phyloP scores from a whole-genome alignment of 2,329 filamentous ascomycete genomes.

The Fusarium veterinarium region DNA sequence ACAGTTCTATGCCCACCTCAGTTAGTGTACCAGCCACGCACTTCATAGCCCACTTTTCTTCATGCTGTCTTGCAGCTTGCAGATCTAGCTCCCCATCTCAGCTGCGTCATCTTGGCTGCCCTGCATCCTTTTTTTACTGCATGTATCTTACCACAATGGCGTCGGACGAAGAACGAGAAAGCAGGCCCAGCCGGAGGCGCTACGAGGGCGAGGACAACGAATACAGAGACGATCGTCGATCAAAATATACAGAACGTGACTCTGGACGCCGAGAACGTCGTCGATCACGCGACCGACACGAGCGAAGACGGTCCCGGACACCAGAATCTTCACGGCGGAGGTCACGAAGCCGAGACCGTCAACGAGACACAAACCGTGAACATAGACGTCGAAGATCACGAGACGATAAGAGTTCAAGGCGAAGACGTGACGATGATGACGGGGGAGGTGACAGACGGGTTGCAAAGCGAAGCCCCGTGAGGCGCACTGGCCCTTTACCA shows the following conservation, averaged over 20 bases:
- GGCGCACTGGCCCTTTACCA: slow-evolving; percentile 63
- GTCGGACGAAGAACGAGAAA: slow-evolving; percentile 40
- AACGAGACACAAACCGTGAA: slow-evolving; percentile 42
- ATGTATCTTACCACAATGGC: slow-evolving; percentile 40
- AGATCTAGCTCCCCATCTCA: slow-evolving; percentile 13
- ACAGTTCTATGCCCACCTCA: neutral
- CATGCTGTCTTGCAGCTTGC: slow-evolving; percentile 22
- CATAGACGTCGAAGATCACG: slow-evolving; percentile 48
- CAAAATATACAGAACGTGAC: slow-evolving; percentile 40
- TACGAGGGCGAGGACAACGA: slow-evolving; percentile 37
- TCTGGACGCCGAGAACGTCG: slow-evolving; percentile 43
- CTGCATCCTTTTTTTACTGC: neutral
- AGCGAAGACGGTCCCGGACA: slow-evolving; percentile 49
- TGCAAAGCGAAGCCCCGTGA: slow-evolving; percentile 43
- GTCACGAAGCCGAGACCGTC: slow-evolving; percentile 45
- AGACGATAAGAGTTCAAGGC: slow-evolving; percentile 46
- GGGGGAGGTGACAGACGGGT: slow-evolving; percentile 38
- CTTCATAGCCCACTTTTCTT: slow-evolving; percentile 15
- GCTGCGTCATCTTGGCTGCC: slow-evolving; percentile 22
- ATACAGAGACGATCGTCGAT: slow-evolving; percentile 36
- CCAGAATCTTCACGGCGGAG: slow-evolving; percentile 45
- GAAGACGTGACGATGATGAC: slow-evolving; percentile 36
- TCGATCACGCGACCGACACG: slow-evolving; percentile 45
- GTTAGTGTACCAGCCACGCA: slow-evolving; percentile 18
- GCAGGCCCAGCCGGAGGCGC: slow-evolving; percentile 25